These are phyloP conservation scores for Pichia membranifaciens DNA, from an alignment of 805 yeast genomes.

Conservation along the genomic window DNA sequence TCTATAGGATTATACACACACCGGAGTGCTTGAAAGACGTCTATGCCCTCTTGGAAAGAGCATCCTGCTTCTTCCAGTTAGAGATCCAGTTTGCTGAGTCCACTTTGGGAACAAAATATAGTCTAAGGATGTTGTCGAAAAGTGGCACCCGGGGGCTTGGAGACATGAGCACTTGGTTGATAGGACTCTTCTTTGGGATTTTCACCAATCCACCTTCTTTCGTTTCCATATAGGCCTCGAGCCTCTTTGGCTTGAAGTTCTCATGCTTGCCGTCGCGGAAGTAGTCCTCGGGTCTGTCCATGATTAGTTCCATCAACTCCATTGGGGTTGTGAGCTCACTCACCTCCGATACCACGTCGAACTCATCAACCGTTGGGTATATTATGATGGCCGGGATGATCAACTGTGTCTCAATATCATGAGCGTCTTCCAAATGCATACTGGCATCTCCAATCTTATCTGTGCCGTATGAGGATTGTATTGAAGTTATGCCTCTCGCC, in stretches of 20 bases:
- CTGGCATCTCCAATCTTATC: constrained; percentile 50
- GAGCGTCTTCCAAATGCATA: constrained; percentile 53
- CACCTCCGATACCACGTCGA: constrained; percentile 71
- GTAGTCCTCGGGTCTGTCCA: constrained; percentile 66
- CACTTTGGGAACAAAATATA: constrained; percentile 74
- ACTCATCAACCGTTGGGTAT: constrained; percentile 79
- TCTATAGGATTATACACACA: too few relatives aligned
- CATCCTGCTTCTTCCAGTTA: constrained; percentile 58
- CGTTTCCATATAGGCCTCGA: constrained; percentile 80
- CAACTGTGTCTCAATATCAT: constrained; percentile 70
- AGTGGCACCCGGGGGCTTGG: constrained; percentile 65
- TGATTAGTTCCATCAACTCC: constrained; percentile 55
- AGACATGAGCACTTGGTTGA: constrained; percentile 59
- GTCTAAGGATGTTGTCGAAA: constrained; percentile 64
- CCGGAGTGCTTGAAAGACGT: too few relatives aligned
- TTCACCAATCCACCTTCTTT: constrained; percentile 77
- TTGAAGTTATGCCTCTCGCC: constrained; percentile 48
- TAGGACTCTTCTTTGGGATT: constrained; percentile 68
- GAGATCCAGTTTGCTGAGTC: constrained; percentile 61
- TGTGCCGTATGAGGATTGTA: constrained; percentile 48
- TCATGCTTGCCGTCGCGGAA: constrained; percentile 55
- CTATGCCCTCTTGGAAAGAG: constrained; percentile 41
- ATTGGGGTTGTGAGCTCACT: constrained; percentile 65
- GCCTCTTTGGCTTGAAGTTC: constrained; percentile 50
- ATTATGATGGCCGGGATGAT: constrained; percentile 75